phyloP scores from a whole-genome alignment of 176 grass and related monocot species.

The Puya raimondii region DNA sequence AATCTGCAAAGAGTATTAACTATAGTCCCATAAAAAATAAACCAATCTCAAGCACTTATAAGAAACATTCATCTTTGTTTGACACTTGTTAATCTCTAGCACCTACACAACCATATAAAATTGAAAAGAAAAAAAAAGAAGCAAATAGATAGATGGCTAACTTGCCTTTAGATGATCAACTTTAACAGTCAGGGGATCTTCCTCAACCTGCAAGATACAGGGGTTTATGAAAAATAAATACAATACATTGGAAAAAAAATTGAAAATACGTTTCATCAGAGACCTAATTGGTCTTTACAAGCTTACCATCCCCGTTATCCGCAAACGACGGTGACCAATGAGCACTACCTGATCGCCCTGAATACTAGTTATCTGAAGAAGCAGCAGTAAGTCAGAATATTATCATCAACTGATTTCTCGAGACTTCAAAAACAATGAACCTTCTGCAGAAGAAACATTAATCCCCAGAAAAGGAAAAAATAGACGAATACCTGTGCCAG shows the following conservation, averaged over 20 bases:
- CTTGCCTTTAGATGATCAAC: slow-evolving; percentile 93
- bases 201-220: slow-evolving; percentile 56
- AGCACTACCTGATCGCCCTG: slow-evolving; percentile 88
- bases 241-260: slow-evolving; percentile 6
- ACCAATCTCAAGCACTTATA: no score
- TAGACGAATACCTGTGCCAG: slow-evolving; percentile 55
- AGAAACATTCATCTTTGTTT: no score
- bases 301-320: slow-evolving; percentile 78
- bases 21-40: slow-evolving; percentile 1
- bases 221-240: background rate
- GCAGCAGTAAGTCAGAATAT: slow-evolving; percentile 14
- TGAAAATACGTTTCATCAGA: background rate
- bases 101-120: background rate
- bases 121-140: background rate
- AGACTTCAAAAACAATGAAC: slow-evolving; percentile 8
- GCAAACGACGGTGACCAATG: slow-evolving; percentile 68
- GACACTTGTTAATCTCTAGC: no score
- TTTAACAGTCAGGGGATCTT: slow-evolving; percentile 92
- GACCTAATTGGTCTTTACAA: background rate
- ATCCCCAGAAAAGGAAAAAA: slow-evolving; percentile 1
- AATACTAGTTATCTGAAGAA: slow-evolving; percentile 85
- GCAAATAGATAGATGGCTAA: slow-evolving; percentile 12
- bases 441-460: slow-evolving; percentile 5
- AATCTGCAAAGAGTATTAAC: background rate
- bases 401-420: slow-evolving; percentile 6